phyloP scores from a whole-genome alignment of 176 grass and related monocot species.

The Lolium perenne region DNA sequence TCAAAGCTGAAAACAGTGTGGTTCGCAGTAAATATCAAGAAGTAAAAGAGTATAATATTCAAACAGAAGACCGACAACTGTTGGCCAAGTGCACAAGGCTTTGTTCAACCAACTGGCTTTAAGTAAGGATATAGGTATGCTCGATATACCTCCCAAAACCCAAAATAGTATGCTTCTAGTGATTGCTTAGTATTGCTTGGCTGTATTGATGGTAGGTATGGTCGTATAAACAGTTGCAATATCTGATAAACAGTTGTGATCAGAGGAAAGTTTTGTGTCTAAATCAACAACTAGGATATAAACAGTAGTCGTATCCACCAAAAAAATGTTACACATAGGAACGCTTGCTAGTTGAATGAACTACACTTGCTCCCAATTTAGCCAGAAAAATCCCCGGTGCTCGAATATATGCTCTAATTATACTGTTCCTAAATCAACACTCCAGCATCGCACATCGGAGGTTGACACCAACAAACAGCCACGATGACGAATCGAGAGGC shows the following conservation, averaged over 20 bases:
- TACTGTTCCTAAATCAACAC: not conserved
- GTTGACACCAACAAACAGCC: too few relatives aligned
- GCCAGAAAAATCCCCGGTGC: not conserved
- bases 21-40: slow-evolving; percentile 1
- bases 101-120: too few relatives aligned
- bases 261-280: too few relatives aligned
- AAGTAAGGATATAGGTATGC: not conserved
- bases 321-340: too few relatives aligned
- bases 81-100: too few relatives aligned
- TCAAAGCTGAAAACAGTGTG: slow-evolving; percentile 73
- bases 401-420: too few relatives aligned
- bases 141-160: not conserved
- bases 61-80: not conserved
- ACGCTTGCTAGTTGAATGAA: not conserved
- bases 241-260: too few relatives aligned
- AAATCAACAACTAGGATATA: too few relatives aligned
- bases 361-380: not conserved
- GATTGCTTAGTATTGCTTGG: not conserved
- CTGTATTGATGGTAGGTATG: too few relatives aligned
- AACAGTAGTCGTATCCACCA: too few relatives aligned
- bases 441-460: not conserved
- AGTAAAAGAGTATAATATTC: not conserved
- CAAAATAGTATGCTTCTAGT: not conserved
- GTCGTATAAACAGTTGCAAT: too few relatives aligned
- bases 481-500: too few relatives aligned